Evolutionary conservation across 2,329 filamentous ascomycete species (phyloP), one percentile per base, ranked within the genome.

Genomic region (Calcarisporium arbuscula): DNA sequence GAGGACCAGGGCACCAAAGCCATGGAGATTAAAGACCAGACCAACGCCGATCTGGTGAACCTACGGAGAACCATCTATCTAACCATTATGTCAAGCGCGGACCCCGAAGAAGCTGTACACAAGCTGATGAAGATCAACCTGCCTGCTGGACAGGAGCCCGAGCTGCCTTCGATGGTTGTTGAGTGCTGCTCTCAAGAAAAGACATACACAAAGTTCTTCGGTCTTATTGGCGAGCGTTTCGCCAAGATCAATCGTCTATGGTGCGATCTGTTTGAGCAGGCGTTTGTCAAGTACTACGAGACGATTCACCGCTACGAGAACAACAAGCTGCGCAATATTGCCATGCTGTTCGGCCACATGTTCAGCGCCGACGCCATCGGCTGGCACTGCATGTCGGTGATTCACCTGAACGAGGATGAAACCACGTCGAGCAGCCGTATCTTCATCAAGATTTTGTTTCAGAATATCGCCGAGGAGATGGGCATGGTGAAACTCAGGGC

Each of bases 281-380:
- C 82, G 16, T 98, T 98, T 58, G 74, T 75, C 41, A 89, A 89
- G 50, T 95, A 96, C 62, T 98, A 95, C 68, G 86, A 94, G 42
- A 96, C 89, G 0, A 96, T 96, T 42, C 92, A 98, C 61, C 84
- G 92, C 12, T 94, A 94, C 57, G 92, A 96, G 58, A 96, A 90
- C 26, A 96, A 95, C 60, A 80, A 87, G 41, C 72, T 98, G 23
- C 83, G 92, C 43, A 98, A 96, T 55, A 90, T 96, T 52, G 92
- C 90, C 14, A 80, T 89, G 41, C 87, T 98, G 56, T 98, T 96
- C 51, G 89, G 88, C 9, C 88, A 96, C 55, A 73, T 96, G 53
- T 74, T 98, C 33, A 81, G 85, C 30, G 85, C 81, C 8, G 88
- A 95, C 53, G 86, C 86, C 15, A 82, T 98, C 38, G 85, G 85